phyloP scores from a whole-genome alignment of 805 yeast species.

The Candida ulmi region DNA sequence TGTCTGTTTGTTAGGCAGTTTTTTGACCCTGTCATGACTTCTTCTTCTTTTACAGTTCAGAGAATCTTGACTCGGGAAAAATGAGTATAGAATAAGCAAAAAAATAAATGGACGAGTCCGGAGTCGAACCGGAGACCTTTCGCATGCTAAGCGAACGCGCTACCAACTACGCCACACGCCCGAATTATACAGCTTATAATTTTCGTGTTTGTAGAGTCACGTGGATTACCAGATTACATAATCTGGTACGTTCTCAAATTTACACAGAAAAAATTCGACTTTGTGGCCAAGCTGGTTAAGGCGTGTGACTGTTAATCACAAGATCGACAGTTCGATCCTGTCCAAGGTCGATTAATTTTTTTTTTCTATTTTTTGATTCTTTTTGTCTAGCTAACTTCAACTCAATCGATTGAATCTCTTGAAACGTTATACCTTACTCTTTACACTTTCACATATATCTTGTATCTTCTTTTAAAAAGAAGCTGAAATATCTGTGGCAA shows the following conservation, averaged over 20 bases:
- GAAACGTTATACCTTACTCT: too few species aligned
- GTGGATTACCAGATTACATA: too few species aligned
- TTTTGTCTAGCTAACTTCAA: background rate
- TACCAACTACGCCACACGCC: constrained; percentile 83
- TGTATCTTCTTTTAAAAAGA: too few species aligned
- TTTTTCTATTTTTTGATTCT: background rate
- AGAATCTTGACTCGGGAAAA: too few species aligned
- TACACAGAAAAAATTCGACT: too few species aligned
- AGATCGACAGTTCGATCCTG: constrained; percentile 1
- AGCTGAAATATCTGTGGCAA: too few species aligned
- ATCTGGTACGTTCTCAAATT: too few species aligned
- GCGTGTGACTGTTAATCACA: constrained; percentile 38
- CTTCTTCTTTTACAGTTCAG: background rate
- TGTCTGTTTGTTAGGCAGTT: background rate
- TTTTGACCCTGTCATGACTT: background rate
- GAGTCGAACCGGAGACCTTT: constrained; percentile 77
- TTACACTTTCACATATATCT: too few species aligned
- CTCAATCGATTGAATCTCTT: too few species aligned
- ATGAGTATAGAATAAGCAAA: constrained; percentile 1
- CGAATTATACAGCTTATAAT: constrained; percentile 16
- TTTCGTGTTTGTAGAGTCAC: too few species aligned
- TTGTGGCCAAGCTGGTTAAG: constrained; percentile 26
- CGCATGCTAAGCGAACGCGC: constrained; percentile 80
- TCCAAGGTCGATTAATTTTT: constrained; percentile 1
- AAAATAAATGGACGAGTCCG: constrained; percentile 59